Base-by-base conservation (phyloP, 2,329 filamentous ascomycete genomes). In the Colletotrichum tabaci region DNA sequence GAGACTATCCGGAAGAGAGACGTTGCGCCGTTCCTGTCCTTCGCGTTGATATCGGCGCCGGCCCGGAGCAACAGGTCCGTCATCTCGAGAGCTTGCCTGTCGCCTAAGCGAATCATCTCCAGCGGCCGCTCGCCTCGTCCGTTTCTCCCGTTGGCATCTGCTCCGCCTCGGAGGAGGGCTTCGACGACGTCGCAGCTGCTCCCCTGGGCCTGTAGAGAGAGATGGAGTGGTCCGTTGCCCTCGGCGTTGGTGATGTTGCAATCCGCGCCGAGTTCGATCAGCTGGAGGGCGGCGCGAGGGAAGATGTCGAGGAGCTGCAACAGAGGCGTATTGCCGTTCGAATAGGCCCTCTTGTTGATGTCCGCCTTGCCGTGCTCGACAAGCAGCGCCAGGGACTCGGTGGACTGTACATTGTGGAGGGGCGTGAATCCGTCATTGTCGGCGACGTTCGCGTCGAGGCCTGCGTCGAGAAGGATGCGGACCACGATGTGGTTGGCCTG, bases 301-400 rank as follows among this genome's bases (percentile, higher is more conserved):
- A 42, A 7, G 4, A 1, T 1, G 2, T 40, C 3, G 15, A 76
- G 8, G 2, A 77, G 4, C 7, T 42, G 49, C 9, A 68, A 53
- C 21, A 81, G 74, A 13, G 77, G 78, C 1, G 77, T 78, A 9
- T 42, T 57, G 56, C 10, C 77, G 76, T 42, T 74, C 53, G 6
- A 26, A 44, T 61, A 10, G 73, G 67, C 52, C 47, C 15, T 40
- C 38, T 4, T 61, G 4, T 81, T 77, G 44, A 80, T 69, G 23
- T 79, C 57, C 1, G 72, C 75, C 18, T 75, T 64, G 1, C 75
- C 75, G 2, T 73, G 49, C 35, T 79, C 69, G 7, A 80, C 53
- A 0, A 81, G 72, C 18, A 78, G 67, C 2, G 49, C 56, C 12
- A 80, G 35, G 7, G 66, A 67, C 4, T 77, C 74, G 10, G 26